Evolutionary conservation across 768 basidiomycete genomes (phyloP).

Genomic region (Lentinus tigrinus): DNA sequence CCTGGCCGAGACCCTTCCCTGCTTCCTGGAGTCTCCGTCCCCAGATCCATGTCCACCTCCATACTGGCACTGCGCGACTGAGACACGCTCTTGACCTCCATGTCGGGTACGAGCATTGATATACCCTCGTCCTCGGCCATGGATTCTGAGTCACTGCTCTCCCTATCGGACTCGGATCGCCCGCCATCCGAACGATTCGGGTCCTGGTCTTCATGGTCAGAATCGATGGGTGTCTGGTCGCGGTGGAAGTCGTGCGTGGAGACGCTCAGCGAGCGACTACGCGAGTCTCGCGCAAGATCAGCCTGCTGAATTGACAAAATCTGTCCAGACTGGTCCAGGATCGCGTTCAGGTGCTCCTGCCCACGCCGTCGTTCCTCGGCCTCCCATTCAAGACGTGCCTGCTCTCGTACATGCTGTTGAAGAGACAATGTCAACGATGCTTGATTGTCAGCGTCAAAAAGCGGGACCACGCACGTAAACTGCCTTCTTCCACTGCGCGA

Average conservation of each 20-base stretch:
- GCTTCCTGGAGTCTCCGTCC: background rate
- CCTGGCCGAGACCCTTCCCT: background rate
- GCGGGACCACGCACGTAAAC: constrained; percentile 58
- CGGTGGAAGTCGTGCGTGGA: constrained; percentile 15
- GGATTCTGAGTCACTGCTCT: constrained; percentile 9
- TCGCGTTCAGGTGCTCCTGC: constrained; percentile 84
- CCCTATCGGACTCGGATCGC: constrained; percentile 39
- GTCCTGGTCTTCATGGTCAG: constrained; percentile 30
- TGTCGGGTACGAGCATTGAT: constrained; percentile 8
- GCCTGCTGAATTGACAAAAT: constrained; percentile 82
- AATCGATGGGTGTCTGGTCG: constrained; percentile 22
- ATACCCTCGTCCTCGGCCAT: constrained; percentile 3
- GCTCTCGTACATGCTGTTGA: constrained; percentile 69
- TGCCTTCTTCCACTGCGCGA: constrained; percentile 85
- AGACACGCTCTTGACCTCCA: background rate
- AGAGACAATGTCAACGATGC: background rate
- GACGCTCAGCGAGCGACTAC: constrained; percentile 56
- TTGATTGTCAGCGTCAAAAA: background rate
- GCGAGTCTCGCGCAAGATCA: constrained; percentile 42
- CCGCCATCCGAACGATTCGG: constrained; percentile 22
- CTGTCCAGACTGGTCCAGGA: constrained; percentile 85
- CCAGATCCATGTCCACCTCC: background rate
- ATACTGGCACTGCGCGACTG: background rate
- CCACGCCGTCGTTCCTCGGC: constrained; percentile 79
- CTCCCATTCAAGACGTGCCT: constrained; percentile 59